Evolutionary conservation across 768 basidiomycete genomes (phyloP).

Genomic region (Leccinum longicurvipes): DNA sequence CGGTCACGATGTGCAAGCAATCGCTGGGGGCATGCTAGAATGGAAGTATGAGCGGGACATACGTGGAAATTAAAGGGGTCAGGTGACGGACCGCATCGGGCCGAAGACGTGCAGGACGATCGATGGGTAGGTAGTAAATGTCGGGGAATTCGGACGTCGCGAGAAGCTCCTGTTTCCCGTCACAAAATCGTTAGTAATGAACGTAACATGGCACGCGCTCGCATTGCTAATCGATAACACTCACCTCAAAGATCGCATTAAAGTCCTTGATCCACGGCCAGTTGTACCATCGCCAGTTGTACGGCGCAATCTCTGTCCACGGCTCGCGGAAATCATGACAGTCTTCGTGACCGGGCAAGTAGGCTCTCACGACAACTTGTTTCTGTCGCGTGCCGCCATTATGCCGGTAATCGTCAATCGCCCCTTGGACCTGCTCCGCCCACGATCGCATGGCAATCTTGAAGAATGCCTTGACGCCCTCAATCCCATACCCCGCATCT

Average conservation of each 20-base stretch:
- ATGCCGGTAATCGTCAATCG: constrained; percentile 35
- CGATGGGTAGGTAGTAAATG: constrained; percentile 58
- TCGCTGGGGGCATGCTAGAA: constrained; percentile 41
- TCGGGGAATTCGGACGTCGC: constrained; percentile 44
- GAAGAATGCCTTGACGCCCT: constrained; percentile 56
- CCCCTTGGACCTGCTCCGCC: constrained; percentile 49
- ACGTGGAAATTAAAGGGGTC: neutral
- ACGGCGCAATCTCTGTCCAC: constrained; percentile 44
- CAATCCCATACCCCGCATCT: constrained; percentile 45
- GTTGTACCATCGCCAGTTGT: constrained; percentile 54
- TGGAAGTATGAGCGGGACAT: neutral
- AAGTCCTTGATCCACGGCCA: constrained; percentile 60
- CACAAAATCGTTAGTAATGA: constrained; percentile 3
- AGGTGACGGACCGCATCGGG: constrained; percentile 56
- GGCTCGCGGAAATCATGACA: constrained; percentile 50
- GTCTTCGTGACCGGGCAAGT: constrained; percentile 63
- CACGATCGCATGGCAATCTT: constrained; percentile 52
- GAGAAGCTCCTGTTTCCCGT: constrained; percentile 38
- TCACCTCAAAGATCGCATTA: constrained; percentile 58
- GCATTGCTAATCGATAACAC: constrained; percentile 2
- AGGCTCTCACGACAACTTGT: constrained; percentile 57
- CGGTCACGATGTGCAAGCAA: constrained; percentile 46
- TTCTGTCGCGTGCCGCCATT: constrained; percentile 28
- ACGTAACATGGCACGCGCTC: neutral
- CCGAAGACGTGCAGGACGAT: constrained; percentile 56